Evolutionary conservation across 805 yeast species (phyloP), one percentile per base, ranked within the genome.

Genomic region (Hanseniaspora guilliermondii): DNA sequence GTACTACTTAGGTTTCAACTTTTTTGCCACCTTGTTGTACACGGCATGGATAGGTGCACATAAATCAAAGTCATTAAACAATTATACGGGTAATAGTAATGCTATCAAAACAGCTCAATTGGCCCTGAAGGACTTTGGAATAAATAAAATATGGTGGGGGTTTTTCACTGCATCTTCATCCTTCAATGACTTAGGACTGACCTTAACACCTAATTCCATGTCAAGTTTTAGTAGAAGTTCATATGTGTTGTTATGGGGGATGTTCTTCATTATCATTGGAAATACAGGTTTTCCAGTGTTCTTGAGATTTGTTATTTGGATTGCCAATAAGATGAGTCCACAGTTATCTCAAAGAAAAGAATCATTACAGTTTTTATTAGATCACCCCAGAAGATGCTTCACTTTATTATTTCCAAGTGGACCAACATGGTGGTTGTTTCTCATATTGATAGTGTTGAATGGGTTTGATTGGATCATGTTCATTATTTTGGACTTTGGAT

Each of bases 361-460:
- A 63, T 83, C 95, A 6, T 69, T 89, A 16, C 89, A 87, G 0
- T 93, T 93, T 60, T 68, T 93, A 56, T 72, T 93, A 40, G 97
- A 89, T 58, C 98, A 93, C 66, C 99, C 99, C 1, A 80, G 99
- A 64, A 84, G 99, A 62, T 93, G 98, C 65, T 93, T 91, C 64
- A 88, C 97, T 3, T 70, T 93, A 56, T 71, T 93, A 55, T 93
- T 93, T 62, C 98, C 98, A 0, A 77, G 91, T 3, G 81, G 82
- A 1, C 95, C 97, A 2, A 91, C 98, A 0, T 87, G 96, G 95
- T 88, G 96, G 96, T 73, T 93, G 44, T 73, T 88, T 50, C 73
- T 79, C 55, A 85, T 89, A 19, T 72, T 93, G 57, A 74, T 88
- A 16, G 74, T 75, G 1, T 68, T 93, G 60, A 91, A 91, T 65